Evolutionary conservation across 2,329 filamentous ascomycete genomes (phyloP).

Genomic region (Rasamsonia emersonii): DNA sequence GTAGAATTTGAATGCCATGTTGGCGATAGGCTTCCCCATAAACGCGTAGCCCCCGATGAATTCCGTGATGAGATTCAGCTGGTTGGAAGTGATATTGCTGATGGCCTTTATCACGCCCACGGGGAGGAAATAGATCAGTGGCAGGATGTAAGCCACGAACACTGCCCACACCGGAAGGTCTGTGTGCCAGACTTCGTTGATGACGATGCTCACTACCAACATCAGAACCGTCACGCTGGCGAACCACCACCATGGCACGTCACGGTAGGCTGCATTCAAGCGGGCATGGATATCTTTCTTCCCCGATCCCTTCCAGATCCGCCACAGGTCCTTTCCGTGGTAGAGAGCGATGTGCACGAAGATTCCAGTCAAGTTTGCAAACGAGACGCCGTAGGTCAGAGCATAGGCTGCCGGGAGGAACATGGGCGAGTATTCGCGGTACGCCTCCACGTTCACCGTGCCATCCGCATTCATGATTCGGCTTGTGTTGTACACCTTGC

Average conservation of each 20-base stretch:
- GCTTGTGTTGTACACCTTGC: conserved; percentile 50
- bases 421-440: conserved; percentile 57
- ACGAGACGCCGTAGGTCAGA: conserved; percentile 51
- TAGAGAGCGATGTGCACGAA: conserved; percentile 31
- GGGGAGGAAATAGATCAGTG: conserved; percentile 39
- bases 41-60: conserved; percentile 43
- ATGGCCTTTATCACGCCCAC: conserved; percentile 41
- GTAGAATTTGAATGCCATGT: conserved; percentile 63
- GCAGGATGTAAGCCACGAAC: conserved; percentile 36
- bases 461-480: conserved; percentile 50
- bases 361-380: conserved; percentile 58
- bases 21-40: conserved; percentile 38
- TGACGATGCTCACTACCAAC: conserved; percentile 29
- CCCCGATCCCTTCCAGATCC: conserved; percentile 24
- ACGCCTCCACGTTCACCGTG: conserved; percentile 51
- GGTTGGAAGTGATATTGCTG: conserved; percentile 43
- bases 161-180: conserved; percentile 39
- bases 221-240: conserved; percentile 27
- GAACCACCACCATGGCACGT: conserved; percentile 42
- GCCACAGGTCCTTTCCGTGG: conserved; percentile 28
- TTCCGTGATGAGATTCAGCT: conserved; percentile 40
- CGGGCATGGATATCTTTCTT: conserved; percentile 36
- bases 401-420: conserved; percentile 55
- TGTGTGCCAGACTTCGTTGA: conserved; percentile 37
- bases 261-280: conserved; percentile 33